Evolutionary conservation across 2,329 filamentous ascomycete genomes (phyloP), one percentile per base, ranked within the genome.

Genomic region (Fusarium sp.): DNA sequence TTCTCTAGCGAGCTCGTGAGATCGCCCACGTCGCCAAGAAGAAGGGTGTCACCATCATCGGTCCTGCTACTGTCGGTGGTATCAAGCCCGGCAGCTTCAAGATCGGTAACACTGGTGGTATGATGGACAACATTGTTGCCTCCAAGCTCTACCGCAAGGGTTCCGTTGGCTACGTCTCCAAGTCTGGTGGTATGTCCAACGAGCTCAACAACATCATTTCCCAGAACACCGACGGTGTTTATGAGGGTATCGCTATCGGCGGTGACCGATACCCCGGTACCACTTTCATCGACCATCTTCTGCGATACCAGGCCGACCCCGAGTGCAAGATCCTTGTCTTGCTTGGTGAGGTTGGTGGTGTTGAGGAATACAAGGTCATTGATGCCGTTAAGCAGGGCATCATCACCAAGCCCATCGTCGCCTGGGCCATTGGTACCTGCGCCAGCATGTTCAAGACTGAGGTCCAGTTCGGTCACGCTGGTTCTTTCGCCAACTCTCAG

Each of bases 91-190:
- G 95, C 79, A 92, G 91, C 79, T 99, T 94, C 91, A 99, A 98
- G 88, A 99, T 99, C 69, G 95, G 95, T 79, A 99, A 99, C 88
- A 99, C 95, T 74, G 95, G 95, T 87, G 95, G 95, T 81, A 99
- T 99, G 95, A 99, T 99, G 95, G 95, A 99, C 88, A 99, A 99
- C 88, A 99, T 99, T 75, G 95, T 99, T 67, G 93, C 95, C 72
- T 98, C 95, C 79, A 99, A 99, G 89, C 92, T 99, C 62, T 99
- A 99, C 89, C 94, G 95, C 81, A 95, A 95, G 83, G 95, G 95
- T 73, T 98, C 95, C 72, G 93, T 99, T 70, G 95, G 92, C 73
- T 99, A 99, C 81, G 95, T 99, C 80, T 98, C 94, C 86, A 99
- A 99, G 87, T 99, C 95, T 58, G 95, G 95, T 77, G 95, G 95